A percentile compares a stretch with the other conserved stretches of the same genome.
Evolutionary conservation across 1,139 yeast species (phyloP).

Genomic region (Geotrichum fermentans): DNA sequence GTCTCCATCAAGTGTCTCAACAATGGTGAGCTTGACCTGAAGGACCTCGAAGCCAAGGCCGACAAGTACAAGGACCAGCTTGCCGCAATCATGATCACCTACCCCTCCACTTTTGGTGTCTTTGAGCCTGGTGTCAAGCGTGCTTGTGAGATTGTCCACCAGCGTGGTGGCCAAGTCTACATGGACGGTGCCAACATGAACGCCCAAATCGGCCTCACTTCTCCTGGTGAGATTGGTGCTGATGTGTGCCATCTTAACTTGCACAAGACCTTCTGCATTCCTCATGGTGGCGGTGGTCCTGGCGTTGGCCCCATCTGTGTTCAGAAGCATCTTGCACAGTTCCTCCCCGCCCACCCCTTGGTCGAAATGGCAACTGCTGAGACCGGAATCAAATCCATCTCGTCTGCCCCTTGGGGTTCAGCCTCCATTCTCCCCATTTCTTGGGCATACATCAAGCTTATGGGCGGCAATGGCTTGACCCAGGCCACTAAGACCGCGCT

Average conservation of each 20-base stretch:
- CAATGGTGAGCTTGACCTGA: slow-evolving; percentile 81
- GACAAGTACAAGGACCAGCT: slow-evolving; percentile 60
- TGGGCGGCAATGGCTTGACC: slow-evolving; percentile 82
- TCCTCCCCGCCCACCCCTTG: slow-evolving; percentile 74
- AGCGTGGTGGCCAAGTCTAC: slow-evolving; percentile 89
- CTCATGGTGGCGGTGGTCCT: slow-evolving; percentile 99
- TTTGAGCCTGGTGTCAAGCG: slow-evolving; percentile 86
- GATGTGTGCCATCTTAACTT: slow-evolving; percentile 95
- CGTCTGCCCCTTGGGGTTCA: slow-evolving; percentile 94
- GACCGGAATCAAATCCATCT: slow-evolving; percentile 60
- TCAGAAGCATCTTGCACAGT: slow-evolving; percentile 71
- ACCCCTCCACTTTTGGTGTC: slow-evolving; percentile 94
- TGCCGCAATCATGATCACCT: slow-evolving; percentile 93
- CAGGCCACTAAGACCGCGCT: slow-evolving; percentile 84
- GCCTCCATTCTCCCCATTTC: slow-evolving; percentile 91
- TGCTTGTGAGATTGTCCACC: slow-evolving; percentile 81
- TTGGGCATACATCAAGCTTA: slow-evolving; percentile 88
- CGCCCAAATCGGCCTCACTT: slow-evolving; percentile 95
- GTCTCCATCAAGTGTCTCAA: slow-evolving; percentile 82
- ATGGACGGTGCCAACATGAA: slow-evolving; percentile 99
- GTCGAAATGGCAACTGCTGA: slow-evolving; percentile 44
- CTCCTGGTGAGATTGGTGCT: slow-evolving; percentile 98
- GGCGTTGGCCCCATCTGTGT: slow-evolving; percentile 99
- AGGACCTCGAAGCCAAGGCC: slow-evolving; percentile 71
- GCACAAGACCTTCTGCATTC: slow-evolving; percentile 95